Evolutionary conservation across 805 yeast species (phyloP), one percentile per base, ranked within the genome.

Genomic region (Candida qinlingensis): DNA sequence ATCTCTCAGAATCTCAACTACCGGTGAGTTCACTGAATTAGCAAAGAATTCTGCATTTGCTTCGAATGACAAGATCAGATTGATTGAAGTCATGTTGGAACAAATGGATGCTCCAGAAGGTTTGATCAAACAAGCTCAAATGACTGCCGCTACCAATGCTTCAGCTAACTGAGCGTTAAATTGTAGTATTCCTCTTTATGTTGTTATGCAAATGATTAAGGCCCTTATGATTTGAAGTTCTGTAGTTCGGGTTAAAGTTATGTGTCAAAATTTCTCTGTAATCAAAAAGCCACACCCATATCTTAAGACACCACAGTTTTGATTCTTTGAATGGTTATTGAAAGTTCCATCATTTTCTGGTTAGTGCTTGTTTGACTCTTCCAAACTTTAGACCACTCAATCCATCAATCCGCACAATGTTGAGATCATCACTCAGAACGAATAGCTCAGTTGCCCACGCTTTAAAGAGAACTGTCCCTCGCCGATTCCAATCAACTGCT

Each of bases 81-180:
- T 83, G 67, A 70, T 83, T 51, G 89, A 83, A 69, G 73, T 83
- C 43, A 80, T 81, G 83, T 70, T 83, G 57, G 84, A 79, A 57
- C 79, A 73, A 56, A 75, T 81, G 77, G 88, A 83, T 70, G 88
- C 88, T 52, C 86, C 87, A 57, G 70, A 69, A 48, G 76, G 78
- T 63, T 76, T 87, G 69, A 74, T 78, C 53, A 76, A 74, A 63
- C 89, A 83, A 72, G 88, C 87, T 49, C 74, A 81, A 67, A 69
- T 82, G 59, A 74, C 83, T 46, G 81, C 80, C 53, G 60, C 70
- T 50, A 68, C 68, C 55, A 77, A 76, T 64, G 70, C 57, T 31
- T 8, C 34, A 8, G 11, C 34, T 3, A 31, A 31, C 8, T 31
- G 11, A 31, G 11, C 34, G 19, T 19, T 19, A 19, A 19, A 19